These are phyloP conservation scores for Tinospora cordifolia DNA, from an alignment of 164 flowering plant genomes.

Conservation along the genomic window DNA sequence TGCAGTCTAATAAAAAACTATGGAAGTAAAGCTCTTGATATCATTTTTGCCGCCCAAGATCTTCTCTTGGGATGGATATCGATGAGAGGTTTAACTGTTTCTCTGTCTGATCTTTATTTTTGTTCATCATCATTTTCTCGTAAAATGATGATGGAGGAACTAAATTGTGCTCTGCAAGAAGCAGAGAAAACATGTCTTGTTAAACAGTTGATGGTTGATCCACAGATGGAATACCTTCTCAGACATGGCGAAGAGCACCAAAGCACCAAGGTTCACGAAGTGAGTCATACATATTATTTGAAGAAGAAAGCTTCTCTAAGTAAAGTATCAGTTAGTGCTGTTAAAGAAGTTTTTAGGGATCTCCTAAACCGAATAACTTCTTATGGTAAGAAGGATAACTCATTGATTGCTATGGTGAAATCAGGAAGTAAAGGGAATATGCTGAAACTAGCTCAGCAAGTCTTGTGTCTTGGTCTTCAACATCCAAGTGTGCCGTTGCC, in stretches of 20 bases:
- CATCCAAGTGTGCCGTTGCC: constrained; percentile 52
- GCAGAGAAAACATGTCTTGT: constrained; percentile 39
- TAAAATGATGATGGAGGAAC: constrained; percentile 57
- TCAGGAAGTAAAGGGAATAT: constrained; percentile 90
- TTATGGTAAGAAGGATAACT: constrained; percentile 48
- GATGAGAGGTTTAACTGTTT: constrained; percentile 71
- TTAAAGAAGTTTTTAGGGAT: constrained; percentile 48
- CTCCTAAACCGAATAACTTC: constrained; percentile 45
- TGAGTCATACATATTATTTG: constrained; percentile 24
- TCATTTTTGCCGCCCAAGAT: constrained; percentile 52
- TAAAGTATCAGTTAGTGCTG: constrained; percentile 45
- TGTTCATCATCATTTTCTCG: constrained; percentile 39
- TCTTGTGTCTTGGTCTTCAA: constrained; percentile 79
- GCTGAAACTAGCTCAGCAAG: constrained; percentile 61
- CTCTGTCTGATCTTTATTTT: constrained; percentile 62
- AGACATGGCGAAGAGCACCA: constrained; percentile 27
- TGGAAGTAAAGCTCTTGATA: constrained; percentile 33
- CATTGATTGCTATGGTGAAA: constrained; percentile 64
- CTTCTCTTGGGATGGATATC: constrained; percentile 83
- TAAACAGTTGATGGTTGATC: constrained; percentile 45
- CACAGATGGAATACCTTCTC: constrained; percentile 29
- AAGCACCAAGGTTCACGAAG: constrained; percentile 17
- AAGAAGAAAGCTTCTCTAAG: constrained; percentile 46
- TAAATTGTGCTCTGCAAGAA: constrained; percentile 56
- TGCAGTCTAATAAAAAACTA: constrained; percentile 33